These are phyloP conservation scores for Penicillium sumatraense DNA, from an alignment of 2,329 filamentous ascomycete genomes.

Conservation along the genomic window DNA sequence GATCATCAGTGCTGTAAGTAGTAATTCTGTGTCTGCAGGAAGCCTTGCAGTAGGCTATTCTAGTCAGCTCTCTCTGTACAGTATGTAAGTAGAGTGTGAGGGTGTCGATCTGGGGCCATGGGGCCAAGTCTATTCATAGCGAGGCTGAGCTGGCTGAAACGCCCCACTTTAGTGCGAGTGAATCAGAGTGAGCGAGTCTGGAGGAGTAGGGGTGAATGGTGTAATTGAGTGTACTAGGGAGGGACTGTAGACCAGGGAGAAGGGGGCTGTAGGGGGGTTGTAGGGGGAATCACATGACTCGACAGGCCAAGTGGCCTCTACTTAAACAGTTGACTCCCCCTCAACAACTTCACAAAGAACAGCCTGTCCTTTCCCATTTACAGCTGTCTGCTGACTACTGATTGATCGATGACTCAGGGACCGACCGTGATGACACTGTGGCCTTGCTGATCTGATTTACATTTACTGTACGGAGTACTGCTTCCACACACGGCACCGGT, in stretches of 20 bases:
- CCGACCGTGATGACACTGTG: slow-evolving; percentile 33
- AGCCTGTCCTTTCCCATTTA: slow-evolving; percentile 14
- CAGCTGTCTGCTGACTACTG: slow-evolving; percentile 8
- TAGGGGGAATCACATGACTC: slow-evolving; percentile 17
- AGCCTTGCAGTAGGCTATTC: not conserved
- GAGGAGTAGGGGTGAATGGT: too few relatives aligned
- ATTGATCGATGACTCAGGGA: slow-evolving; percentile 9
- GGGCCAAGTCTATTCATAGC: slow-evolving; percentile 1
- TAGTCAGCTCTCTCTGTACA: too few relatives aligned
- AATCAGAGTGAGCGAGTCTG: too few relatives aligned
- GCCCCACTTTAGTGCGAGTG: not conserved
- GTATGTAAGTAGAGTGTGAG: too few relatives aligned
- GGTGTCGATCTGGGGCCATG: not conserved
- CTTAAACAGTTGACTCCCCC: slow-evolving; percentile 34
- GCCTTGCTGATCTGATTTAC: slow-evolving; percentile 6
- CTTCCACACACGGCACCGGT: slow-evolving; percentile 22
- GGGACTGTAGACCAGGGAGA: too few relatives aligned
- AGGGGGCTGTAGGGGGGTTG: not conserved
- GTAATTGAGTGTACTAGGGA: not conserved
- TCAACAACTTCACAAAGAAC: slow-evolving; percentile 24
- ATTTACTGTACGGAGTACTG: too few relatives aligned
- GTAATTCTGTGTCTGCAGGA: too few relatives aligned
- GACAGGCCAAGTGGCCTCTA: slow-evolving; percentile 48
- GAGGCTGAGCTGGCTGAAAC: not conserved
- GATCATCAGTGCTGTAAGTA: too few relatives aligned